Evolutionary conservation across 768 basidiomycete species (phyloP), one percentile per base, ranked within the genome.

Genomic region (Cyclocybe cylindracea): DNA sequence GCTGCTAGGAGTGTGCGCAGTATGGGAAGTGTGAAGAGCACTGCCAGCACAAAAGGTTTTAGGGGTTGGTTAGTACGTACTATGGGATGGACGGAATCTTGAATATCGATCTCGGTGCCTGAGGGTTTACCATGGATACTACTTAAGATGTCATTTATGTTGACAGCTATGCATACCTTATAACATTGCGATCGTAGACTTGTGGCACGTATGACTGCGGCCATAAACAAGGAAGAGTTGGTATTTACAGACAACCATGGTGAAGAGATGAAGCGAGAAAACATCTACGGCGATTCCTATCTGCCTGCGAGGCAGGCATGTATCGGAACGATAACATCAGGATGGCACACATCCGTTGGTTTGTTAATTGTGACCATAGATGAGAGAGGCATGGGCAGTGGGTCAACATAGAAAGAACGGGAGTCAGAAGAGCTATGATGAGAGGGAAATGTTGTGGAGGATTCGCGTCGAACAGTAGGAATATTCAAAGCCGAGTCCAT

Each of bases 351-450:
- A 34, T 61, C 57, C 46, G 59, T n/a, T 33, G 37, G 9, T 59
- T 57, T 53, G 59, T 56, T 46, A 50, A 46, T 50, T 42, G 44
- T 56, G 40, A 76, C 55, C 83, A 85, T 85, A 40, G 78, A 69
- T 38, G 74, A 70, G n/a, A 78, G 66, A 8, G 83, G 80, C 59
- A 78, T 80, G 9, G 84, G 84, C 11, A 86, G 71, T 8, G 83
- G 83, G 56, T 80, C 70, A 19, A 77, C 66, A 48, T 62, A 67
- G 44, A 65, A 39, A 29, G 48, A 47, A 10, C 39, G 18, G 39
- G 43, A 35, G 38, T 45, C 41, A 16, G 31, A 19, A 42, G 39
- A 24, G 24, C 24, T 24, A 3, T 3, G 24, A 24, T 24, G 24
- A 24, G 24, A 24, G 24, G 24, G 24, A 24, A 24, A 24, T 24